A percentile compares a stretch with the other conserved stretches of the same genome.
Conservation (phyloP, 441 rosid species). For the Cnidoscolus chayamansa region DNA sequence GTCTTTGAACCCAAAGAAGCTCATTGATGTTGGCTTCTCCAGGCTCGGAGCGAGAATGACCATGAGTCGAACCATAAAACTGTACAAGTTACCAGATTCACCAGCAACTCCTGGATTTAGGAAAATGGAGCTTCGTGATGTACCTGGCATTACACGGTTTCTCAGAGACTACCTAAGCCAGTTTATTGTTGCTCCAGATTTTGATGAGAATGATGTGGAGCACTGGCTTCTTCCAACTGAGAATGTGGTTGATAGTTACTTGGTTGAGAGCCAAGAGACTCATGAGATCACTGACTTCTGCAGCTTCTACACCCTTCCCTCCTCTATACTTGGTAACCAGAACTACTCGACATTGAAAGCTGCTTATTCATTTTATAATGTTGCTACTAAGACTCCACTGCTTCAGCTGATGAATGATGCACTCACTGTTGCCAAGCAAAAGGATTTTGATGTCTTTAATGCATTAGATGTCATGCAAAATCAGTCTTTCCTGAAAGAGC, state of each 20-base stretch:
- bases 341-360: conserved; percentile 76
- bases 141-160: conserved; percentile 80
- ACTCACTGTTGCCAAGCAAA: conserved; percentile 71
- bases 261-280: conserved; percentile 86
- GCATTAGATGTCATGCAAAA: conserved; percentile 92
- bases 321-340: conserved; percentile 84
- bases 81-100: conserved; percentile 72
- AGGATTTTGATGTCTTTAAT: conserved; percentile 85
- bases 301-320: conserved; percentile 95
- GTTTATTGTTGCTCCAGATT: conserved; percentile 82
- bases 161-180: conserved; percentile 65
- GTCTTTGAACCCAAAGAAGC: conserved; percentile 92
- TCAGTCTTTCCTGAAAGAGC: conserved; percentile 72
- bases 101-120: conserved; percentile 83
- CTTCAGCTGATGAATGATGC: conserved; percentile 93
- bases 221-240: conserved; percentile 93
- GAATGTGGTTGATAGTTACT: conserved; percentile 70
- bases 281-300: conserved; percentile 92
- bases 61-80: conserved; percentile 86
- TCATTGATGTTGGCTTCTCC: conserved; percentile 93
- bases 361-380: conserved; percentile 92
- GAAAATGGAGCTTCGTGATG: conserved; percentile 82
- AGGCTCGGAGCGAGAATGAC: conserved; percentile 94
- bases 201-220: conserved; percentile 80
- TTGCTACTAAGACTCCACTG: conserved; percentile 67